Conservation (phyloP, 2,329 filamentous ascomycete species). For the Microdochium nivale region DNA sequence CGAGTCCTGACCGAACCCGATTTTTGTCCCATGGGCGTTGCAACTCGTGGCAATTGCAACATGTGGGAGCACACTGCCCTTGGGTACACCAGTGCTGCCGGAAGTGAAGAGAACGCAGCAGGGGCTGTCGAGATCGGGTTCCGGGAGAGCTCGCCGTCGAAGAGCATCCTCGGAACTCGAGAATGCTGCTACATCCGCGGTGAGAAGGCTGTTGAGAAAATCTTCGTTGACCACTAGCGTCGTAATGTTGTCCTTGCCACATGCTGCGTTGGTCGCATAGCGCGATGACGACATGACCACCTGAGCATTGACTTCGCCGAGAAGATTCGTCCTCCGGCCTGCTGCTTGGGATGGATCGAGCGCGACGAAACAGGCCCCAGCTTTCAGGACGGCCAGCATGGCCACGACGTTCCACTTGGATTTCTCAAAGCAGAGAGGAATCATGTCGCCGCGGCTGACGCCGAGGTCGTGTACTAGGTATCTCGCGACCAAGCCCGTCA, state of each 20-base stretch:
- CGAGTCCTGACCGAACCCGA: neutral
- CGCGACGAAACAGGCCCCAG: constrained; percentile 20
- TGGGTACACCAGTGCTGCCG: constrained; percentile 38
- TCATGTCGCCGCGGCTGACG: constrained; percentile 16
- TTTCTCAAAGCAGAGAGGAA: constrained; percentile 27
- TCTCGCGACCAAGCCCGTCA: constrained; percentile 8
- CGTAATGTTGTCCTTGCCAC: neutral
- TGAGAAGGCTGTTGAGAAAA: neutral
- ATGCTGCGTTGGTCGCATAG: neutral
- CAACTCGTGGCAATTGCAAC: neutral
- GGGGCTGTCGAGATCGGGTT: constrained; percentile 1
- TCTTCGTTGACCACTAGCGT: neutral
- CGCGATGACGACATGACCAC: neutral
- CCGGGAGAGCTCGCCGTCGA: neutral
- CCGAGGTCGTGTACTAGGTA: constrained; percentile 3
- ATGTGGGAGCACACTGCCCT: constrained; percentile 28
- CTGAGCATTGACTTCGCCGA: neutral
- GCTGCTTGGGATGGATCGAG: constrained; percentile 15
- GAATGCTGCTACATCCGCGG: neutral
- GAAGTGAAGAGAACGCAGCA: constrained; percentile 38
- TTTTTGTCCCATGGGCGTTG: neutral
- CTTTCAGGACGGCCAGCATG: constrained; percentile 25
- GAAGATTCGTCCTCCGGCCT: neutral
- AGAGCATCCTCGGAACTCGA: neutral
- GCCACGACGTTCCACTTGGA: constrained; percentile 23